These are phyloP conservation scores for Phytophthora podocarpi DNA, from an alignment of 352 stramenopile species.

Conservation along the genomic window DNA sequence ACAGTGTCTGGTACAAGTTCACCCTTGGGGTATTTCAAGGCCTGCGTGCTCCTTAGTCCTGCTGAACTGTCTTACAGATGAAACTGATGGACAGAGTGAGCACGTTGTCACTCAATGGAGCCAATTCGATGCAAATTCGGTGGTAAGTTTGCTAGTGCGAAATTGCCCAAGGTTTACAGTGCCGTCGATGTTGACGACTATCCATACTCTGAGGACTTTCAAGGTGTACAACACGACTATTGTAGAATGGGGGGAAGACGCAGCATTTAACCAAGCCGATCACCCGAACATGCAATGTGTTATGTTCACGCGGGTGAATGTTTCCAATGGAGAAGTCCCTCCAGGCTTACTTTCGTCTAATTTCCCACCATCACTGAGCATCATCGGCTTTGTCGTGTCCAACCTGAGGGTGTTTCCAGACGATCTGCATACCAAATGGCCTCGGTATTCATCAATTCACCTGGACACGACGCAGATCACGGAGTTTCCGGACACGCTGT, in stretches of 20 bases:
- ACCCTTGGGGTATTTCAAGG: slow-evolving; percentile 28
- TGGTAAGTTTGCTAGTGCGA: slow-evolving; percentile 18
- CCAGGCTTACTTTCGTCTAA: slow-evolving; percentile 20
- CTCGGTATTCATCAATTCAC: slow-evolving; percentile 24
- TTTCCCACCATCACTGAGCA: slow-evolving; percentile 23
- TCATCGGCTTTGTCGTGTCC: slow-evolving; percentile 35
- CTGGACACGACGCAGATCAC: slow-evolving; percentile 33
- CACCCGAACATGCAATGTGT: slow-evolving; percentile 19
- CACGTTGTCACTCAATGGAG: slow-evolving; percentile 11
- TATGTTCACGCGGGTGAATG: slow-evolving; percentile 30
- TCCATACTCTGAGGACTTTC: slow-evolving; percentile 15
- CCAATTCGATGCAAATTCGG: slow-evolving; percentile 20
- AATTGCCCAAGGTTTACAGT: slow-evolving; percentile 33
- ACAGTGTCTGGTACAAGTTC: slow-evolving; percentile 39
- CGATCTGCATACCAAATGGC: slow-evolving; percentile 39
- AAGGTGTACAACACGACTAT: slow-evolving; percentile 45
- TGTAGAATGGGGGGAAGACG: slow-evolving; percentile 22
- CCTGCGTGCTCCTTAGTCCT: slow-evolving; percentile 33
- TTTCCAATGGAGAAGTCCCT: slow-evolving; percentile 30
- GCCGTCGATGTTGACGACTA: slow-evolving; percentile 10
- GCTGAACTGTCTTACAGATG: slow-evolving; percentile 30
- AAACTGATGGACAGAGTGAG: slow-evolving; percentile 9
- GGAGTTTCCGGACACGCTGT: slow-evolving; percentile 22
- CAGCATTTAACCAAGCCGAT: slow-evolving; percentile 12
- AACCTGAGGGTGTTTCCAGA: slow-evolving; percentile 29